phyloP scores from a whole-genome alignment of 768 basidiomycete species.

The Ramaria sp. region DNA sequence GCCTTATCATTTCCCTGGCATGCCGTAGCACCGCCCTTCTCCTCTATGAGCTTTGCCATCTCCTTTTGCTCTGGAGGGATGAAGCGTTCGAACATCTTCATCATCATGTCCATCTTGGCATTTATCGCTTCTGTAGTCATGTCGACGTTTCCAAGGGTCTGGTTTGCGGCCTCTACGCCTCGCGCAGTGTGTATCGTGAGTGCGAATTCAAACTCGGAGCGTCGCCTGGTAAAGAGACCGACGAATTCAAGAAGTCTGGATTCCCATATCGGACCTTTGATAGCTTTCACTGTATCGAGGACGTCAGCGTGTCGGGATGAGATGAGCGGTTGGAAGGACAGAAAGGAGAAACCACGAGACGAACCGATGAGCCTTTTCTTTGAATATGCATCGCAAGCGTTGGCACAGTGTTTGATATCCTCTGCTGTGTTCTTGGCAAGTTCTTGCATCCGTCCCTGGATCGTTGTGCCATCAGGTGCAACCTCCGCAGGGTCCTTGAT shows the following conservation, averaged over 20 bases:
- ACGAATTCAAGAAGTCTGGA: slow-evolving; percentile 16
- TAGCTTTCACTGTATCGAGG: slow-evolving; percentile 11
- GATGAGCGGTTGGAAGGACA: too few relatives aligned
- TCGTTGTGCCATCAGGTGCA: slow-evolving; percentile 22
- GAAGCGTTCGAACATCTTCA: slow-evolving; percentile 10
- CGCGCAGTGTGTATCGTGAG: slow-evolving; percentile 19
- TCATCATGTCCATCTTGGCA: slow-evolving; percentile 9
- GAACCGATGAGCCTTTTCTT: slow-evolving; percentile 21
- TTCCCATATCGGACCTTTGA: slow-evolving; percentile 21
- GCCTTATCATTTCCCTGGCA: neutral
- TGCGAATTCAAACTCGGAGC: slow-evolving; percentile 20
- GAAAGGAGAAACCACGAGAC: too few relatives aligned
- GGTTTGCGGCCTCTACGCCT: slow-evolving; percentile 15
- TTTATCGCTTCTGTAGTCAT: slow-evolving; percentile 3
- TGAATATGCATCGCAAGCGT: slow-evolving; percentile 22
- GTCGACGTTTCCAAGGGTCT: slow-evolving; percentile 13
- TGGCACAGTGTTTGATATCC: slow-evolving; percentile 23
- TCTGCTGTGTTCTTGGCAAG: slow-evolving; percentile 19
- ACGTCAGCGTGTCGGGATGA: neutral
- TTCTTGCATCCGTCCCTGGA: slow-evolving; percentile 23
- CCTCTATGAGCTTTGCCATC: neutral
- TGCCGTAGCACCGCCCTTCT: neutral
- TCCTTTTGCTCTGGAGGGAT: slow-evolving; percentile 11
- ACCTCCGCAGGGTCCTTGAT: slow-evolving; percentile 20
- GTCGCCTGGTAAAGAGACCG: slow-evolving; percentile 16